Evolutionary conservation across 2,329 filamentous ascomycete species (phyloP).

Genomic region (Didymella segeticola): DNA sequence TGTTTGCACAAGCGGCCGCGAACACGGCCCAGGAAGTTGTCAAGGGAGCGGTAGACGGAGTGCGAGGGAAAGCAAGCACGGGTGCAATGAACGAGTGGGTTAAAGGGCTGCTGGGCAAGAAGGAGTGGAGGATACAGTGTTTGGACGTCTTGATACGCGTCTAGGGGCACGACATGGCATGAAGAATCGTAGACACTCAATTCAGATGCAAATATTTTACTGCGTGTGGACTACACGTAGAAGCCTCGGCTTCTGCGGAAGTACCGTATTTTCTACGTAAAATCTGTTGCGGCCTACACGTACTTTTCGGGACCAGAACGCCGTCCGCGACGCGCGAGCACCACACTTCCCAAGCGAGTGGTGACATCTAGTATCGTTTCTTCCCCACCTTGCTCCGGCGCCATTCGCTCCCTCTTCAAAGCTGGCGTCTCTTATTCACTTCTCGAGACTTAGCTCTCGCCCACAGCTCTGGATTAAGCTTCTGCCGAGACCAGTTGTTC

Average conservation of each 20-base stretch:
- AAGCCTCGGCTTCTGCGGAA: background rate
- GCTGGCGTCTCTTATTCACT: slow-evolving; percentile 40
- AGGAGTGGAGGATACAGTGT: slow-evolving; percentile 91
- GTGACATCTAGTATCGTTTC: slow-evolving; percentile 9
- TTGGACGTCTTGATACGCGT: slow-evolving; percentile 86
- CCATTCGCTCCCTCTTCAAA: slow-evolving; percentile 25
- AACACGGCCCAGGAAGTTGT: slow-evolving; percentile 49
- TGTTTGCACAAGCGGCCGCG: slow-evolving; percentile 70
- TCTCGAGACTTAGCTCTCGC: slow-evolving; percentile 47
- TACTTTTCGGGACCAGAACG: slow-evolving; percentile 8
- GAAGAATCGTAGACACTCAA: background rate
- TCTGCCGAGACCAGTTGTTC: slow-evolving; percentile 17
- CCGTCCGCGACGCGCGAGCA: slow-evolving; percentile 9
- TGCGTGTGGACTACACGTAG: background rate
- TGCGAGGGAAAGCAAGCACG: slow-evolving; percentile 59
- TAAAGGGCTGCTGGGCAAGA: slow-evolving; percentile 77
- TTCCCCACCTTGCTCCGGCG: slow-evolving; percentile 9
- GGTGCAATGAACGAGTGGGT: slow-evolving; percentile 76
- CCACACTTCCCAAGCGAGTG: slow-evolving; percentile 9
- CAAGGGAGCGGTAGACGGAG: slow-evolving; percentile 37
- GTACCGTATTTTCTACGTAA: background rate
- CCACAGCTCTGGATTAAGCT: slow-evolving; percentile 34
- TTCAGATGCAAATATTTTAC: background rate
- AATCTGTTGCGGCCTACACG: background rate
- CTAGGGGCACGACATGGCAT: slow-evolving; percentile 21